These are phyloP conservation scores for Rhynchospora pubera DNA, from an alignment of 176 grass and related monocot genomes.

Conservation along the genomic window DNA sequence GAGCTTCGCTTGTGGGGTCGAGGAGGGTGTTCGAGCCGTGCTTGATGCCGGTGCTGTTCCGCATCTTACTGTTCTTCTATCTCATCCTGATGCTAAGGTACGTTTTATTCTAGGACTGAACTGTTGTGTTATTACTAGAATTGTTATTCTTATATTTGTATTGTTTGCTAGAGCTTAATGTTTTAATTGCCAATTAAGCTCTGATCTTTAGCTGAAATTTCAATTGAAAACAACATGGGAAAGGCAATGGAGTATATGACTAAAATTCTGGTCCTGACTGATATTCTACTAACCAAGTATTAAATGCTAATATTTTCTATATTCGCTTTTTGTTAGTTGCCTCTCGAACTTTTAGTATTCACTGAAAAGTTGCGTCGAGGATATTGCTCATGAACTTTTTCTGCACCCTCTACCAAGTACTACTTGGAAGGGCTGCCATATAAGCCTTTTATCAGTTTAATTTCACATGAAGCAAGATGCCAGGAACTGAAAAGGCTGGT, in stretches of 20 bases:
- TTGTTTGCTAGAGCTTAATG: neutral
- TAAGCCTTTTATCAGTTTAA: neutral
- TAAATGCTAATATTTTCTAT: neutral
- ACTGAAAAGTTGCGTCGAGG: neutral
- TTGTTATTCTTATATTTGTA: neutral
- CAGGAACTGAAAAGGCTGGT: neutral
- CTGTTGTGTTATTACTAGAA: conserved; percentile 8
- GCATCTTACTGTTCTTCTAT: conserved; percentile 63
- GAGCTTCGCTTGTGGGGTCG: conserved; percentile 92
- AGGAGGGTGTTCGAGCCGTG: conserved; percentile 81
- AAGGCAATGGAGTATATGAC: neutral
- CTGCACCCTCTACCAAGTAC: neutral
- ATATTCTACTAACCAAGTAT: neutral
- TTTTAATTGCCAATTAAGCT: neutral
- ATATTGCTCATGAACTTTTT: neutral
- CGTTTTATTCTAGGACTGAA: neutral
- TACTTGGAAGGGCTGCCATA: neutral
- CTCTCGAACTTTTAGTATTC: neutral
- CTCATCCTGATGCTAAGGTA: conserved; percentile 81
- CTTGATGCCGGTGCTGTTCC: conserved; percentile 53
- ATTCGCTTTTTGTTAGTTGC: neutral
- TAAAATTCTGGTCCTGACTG: neutral
- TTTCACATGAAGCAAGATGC: neutral
- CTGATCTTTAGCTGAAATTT: neutral
- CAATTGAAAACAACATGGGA: neutral